phyloP scores from a whole-genome alignment of 2,329 filamentous ascomycete species.

The Podosphaera fusca region DNA sequence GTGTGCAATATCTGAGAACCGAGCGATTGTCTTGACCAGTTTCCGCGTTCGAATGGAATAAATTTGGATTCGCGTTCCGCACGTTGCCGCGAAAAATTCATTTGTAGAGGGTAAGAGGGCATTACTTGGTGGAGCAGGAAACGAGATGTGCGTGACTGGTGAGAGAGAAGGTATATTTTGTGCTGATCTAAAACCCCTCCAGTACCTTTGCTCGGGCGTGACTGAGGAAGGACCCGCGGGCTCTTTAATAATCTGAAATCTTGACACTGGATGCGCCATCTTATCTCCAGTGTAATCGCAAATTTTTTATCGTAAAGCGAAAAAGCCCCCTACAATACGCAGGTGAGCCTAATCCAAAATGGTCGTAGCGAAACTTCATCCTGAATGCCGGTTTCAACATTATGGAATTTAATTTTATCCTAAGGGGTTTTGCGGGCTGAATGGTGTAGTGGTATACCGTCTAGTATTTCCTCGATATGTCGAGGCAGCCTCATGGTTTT shows the following conservation, averaged over 20 bases:
- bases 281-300: background rate
- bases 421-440: no score
- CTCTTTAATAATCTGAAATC: conserved; percentile 38
- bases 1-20: conserved; percentile 79
- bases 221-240: conserved; percentile 60
- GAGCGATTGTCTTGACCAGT: conserved; percentile 76
- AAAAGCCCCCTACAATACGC: no score
- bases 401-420: no score
- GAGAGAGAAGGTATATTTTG: conserved; percentile 78
- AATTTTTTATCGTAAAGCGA: no score
- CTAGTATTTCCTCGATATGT: no score
- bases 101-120: conserved; percentile 23
- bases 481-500: no score
- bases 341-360: no score
- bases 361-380: no score
- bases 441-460: no score
- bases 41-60: conserved; percentile 85
- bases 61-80: conserved; percentile 76
- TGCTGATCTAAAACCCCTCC: conserved; percentile 84
- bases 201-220: conserved; percentile 86
- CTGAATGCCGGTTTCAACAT: no score
- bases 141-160: conserved; percentile 75
- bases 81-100: conserved; percentile 80
- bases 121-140: conserved; percentile 26
- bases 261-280: conserved; percentile 14